A percentile compares a stretch with the other conserved stretches of the same genome.
Evolutionary conservation across 768 basidiomycete genomes (phyloP).

Genomic region (Mrakia hoshinonis): DNA sequence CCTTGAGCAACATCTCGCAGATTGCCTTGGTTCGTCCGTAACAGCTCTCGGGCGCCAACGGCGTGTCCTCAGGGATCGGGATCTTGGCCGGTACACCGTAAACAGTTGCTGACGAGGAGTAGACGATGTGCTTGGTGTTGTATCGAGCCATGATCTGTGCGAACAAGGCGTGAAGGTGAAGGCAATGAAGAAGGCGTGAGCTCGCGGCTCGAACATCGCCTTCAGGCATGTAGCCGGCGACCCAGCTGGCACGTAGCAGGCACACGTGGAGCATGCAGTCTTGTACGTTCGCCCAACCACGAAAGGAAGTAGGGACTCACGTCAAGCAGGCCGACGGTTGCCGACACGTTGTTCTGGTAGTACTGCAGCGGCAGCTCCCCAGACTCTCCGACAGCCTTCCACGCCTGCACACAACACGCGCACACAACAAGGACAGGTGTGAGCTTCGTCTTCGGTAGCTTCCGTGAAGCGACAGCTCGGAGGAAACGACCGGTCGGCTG

Average conservation of each 20-base stretch:
- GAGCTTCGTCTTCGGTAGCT: not conserved
- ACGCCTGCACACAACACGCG: slow-evolving; percentile 51
- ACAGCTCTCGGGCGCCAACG: slow-evolving; percentile 76
- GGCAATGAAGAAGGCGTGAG: not conserved
- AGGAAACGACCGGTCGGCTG: not conserved
- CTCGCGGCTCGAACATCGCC: too few relatives aligned
- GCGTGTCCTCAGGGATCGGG: slow-evolving; percentile 87
- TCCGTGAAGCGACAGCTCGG: too few relatives aligned
- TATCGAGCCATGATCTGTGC: slow-evolving; percentile 70
- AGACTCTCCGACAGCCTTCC: slow-evolving; percentile 96
- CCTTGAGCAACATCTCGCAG: slow-evolving; percentile 80
- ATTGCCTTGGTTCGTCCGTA: slow-evolving; percentile 97
- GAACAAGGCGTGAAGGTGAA: not conserved
- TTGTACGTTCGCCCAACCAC: too few relatives aligned
- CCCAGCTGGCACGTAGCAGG: too few relatives aligned
- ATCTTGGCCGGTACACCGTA: slow-evolving; percentile 88
- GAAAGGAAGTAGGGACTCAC: slow-evolving; percentile 35
- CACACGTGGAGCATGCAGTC: too few relatives aligned
- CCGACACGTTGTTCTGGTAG: slow-evolving; percentile 87
- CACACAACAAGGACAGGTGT: not conserved
- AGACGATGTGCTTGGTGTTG: slow-evolving; percentile 78
- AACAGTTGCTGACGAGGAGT: slow-evolving; percentile 96
- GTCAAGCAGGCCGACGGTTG: slow-evolving; percentile 68
- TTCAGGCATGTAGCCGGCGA: too few relatives aligned
- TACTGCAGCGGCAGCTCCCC: slow-evolving; percentile 85